phyloP scores from a whole-genome alignment of 345 rosid species.

The Brassica cretica region DNA sequence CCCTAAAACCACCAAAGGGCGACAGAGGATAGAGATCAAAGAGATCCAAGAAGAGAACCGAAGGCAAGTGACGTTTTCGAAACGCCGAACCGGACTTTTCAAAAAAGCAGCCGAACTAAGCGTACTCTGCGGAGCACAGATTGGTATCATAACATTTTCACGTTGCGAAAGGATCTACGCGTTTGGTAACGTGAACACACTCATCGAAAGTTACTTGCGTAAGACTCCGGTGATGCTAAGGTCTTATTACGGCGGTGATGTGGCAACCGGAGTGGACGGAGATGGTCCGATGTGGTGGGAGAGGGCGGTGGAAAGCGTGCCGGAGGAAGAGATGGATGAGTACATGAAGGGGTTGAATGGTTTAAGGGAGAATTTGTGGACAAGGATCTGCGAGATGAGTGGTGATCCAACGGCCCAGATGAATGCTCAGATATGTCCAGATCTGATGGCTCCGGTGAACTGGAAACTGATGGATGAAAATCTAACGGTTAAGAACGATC shows the following conservation, averaged over 20 bases:
- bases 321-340: conserved; percentile 35
- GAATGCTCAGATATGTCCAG: not conserved
- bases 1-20: conserved; percentile 36
- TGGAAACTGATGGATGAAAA: conserved; percentile 4
- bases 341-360: conserved; percentile 23
- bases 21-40: conserved; percentile 42
- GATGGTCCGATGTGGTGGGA: conserved; percentile 40
- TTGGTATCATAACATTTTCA: conserved; percentile 38
- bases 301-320: conserved; percentile 36
- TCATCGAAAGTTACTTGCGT: conserved; percentile 23
- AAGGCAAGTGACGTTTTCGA: conserved; percentile 43
- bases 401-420: conserved; percentile 21
- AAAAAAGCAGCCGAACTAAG: conserved; percentile 40
- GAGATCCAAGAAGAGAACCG: conserved; percentile 17
- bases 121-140: conserved; percentile 38
- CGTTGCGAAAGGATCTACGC: conserved; percentile 27
- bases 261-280: not conserved
- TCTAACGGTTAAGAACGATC: conserved; percentile 19
- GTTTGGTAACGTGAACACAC: conserved; percentile 38
- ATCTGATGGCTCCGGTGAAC: conserved; percentile 23
- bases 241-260: not conserved
- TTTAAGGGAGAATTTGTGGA: conserved; percentile 21
- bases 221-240: conserved; percentile 27
- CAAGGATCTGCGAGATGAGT: conserved; percentile 24
- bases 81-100: conserved; percentile 37